These are phyloP conservation scores for Podaxis pistillaris DNA, from an alignment of 768 basidiomycete species.

Conservation along the genomic window DNA sequence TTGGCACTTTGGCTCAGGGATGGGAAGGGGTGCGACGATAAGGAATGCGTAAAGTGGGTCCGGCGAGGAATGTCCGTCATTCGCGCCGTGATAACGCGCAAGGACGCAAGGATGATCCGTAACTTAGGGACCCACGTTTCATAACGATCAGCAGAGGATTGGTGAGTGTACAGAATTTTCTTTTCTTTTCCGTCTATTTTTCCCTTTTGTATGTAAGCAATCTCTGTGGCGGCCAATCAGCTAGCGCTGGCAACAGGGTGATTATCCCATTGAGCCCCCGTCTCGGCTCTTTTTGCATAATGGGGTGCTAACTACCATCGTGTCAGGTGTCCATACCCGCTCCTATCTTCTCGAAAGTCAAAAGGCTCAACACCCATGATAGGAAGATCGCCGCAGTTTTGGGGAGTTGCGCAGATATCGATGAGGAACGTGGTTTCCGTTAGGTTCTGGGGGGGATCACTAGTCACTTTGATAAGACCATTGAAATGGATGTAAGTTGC, in stretches of 20 bases:
- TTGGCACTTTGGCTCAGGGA: background rate
- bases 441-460: background rate
- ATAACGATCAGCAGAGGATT: background rate
- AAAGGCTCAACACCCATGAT: background rate
- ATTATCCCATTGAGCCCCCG: background rate
- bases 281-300: conserved; percentile 1
- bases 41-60: background rate
- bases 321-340: background rate
- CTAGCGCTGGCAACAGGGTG: background rate
- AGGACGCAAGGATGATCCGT: background rate
- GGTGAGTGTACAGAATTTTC: background rate
- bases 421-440: background rate
- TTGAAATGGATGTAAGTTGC: background rate
- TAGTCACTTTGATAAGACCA: too few species aligned
- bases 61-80: background rate
- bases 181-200: background rate
- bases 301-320: conserved; percentile 2
- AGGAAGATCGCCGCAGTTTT: background rate
- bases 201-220: background rate
- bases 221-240: conserved; percentile 6
- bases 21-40: background rate
- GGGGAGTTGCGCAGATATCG: background rate
- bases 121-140: background rate
- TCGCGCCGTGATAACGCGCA: background rate
- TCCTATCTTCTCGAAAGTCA: background rate